Evolutionary conservation across 2,329 filamentous ascomycete genomes (phyloP), one percentile per base, ranked within the genome.

Genomic region (Orbilia blumenaviensis): DNA sequence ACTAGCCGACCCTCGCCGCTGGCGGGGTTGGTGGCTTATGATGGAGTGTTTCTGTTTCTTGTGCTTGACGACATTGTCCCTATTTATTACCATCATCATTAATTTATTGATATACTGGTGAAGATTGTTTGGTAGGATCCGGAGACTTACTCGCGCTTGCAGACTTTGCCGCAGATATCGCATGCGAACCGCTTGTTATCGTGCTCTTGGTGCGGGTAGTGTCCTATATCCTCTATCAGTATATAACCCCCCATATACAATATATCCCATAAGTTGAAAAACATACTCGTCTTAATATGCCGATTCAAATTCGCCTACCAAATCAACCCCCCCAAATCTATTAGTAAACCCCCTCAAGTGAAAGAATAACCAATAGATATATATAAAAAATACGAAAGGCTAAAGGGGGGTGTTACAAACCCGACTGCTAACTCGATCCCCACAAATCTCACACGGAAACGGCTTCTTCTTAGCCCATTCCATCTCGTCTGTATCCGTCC

Each of bases 1-100:
- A n/a, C 73, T 48, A 10, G 73, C n/a, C 1, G 66, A 71, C 14
- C 73, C 67, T 1, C 67, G 52, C 16, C 73, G 66, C 29, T 72
- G 73, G 23, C 73, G 66, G 34, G 73, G 73, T 18, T 66, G 73
- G 18, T 71, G 73, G 62, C 66, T 72, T 36, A 77, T 71, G 34
- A 77, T 77, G 7, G 78, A 76, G 38, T 79, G 79, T 48, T 79
- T 78, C 56, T 80, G 79, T 38, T 80, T 80, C 61, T 80, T 79
- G 44, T 80, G 79, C 36, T 80, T 80, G 34, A 80, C 78, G 23
- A 80, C 75, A 68, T 80, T 80, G 50, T 80, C 79, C 23, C 79
- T 80, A 52, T 42, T 41, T 14, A 27, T 27, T 1, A 14, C 16
- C 7, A 0, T 48, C 27, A 6, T 23, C 1, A 38, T 23, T 18